A percentile compares a stretch with the other conserved stretches of the same genome.
phyloP scores from a whole-genome alignment of 2,329 filamentous ascomycete species.

The Ophiostoma triangulosporum region DNA sequence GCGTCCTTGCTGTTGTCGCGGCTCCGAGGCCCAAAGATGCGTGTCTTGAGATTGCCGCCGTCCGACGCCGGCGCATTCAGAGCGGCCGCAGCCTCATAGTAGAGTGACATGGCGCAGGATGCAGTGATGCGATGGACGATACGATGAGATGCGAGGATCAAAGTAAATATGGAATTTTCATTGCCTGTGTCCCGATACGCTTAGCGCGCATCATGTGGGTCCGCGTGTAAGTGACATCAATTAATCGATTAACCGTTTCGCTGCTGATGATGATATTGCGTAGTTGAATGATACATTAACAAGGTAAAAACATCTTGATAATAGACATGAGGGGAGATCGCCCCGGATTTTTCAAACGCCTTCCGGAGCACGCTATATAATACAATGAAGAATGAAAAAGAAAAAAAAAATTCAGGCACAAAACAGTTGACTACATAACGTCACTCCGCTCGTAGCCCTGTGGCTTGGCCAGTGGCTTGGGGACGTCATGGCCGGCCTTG shows the following conservation, averaged over 20 bases:
- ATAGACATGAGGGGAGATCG: background rate
- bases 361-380: background rate
- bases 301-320: background rate
- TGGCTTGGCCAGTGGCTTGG: conserved; percentile 51
- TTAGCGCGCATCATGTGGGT: background rate
- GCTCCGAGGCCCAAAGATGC: conserved; percentile 53
- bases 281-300: too few relatives aligned
- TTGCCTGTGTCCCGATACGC: background rate
- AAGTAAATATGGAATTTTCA: background rate
- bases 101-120: conserved; percentile 62
- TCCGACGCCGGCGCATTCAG: conserved; percentile 48
- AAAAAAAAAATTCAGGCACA: background rate
- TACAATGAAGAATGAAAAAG: background rate
- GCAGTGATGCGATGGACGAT: background rate
- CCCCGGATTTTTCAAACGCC: background rate
- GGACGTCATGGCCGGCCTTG: conserved; percentile 51
- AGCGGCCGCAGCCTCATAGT: conserved; percentile 76
- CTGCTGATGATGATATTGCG: too few relatives aligned
- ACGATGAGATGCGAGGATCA: background rate
- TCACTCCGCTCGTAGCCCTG: conserved; percentile 76
- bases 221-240: background rate
- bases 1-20: conserved; percentile 25
- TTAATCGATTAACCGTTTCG: too few relatives aligned
- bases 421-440: conserved; percentile 34
- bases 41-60: conserved; percentile 76